Percentiles rank a stretch among this genome's conserved stretches.
phyloP scores from a whole-genome alignment of 202 grass and related monocot genomes.

The Elaeis oleifera region DNA sequence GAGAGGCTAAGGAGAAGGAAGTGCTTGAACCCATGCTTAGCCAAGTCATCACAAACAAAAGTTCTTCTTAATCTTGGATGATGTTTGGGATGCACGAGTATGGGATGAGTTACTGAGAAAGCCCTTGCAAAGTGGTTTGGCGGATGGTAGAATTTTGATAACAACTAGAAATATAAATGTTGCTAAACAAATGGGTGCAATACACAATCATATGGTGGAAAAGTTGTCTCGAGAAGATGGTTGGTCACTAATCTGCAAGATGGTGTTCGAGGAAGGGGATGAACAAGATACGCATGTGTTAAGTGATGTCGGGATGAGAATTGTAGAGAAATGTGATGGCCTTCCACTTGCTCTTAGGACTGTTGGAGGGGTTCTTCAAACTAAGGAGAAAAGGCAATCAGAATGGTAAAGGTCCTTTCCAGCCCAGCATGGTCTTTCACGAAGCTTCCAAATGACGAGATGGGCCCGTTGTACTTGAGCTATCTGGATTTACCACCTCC shows the following conservation, averaged over 20 bases:
- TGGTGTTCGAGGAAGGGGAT: background rate
- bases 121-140: background rate
- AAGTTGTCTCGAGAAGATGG: background rate
- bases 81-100: background rate
- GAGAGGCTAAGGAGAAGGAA: background rate
- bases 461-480: background rate
- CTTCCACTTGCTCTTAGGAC: background rate
- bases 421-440: background rate
- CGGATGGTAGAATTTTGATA: background rate
- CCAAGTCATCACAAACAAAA: background rate
- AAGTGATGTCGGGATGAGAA: background rate
- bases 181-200: background rate
- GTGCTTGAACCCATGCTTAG: background rate
- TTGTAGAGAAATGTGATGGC: background rate
- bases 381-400: background rate
- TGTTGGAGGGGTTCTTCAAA: background rate
- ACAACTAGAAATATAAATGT: background rate
- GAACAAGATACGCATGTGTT: background rate
- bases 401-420: background rate
- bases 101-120: background rate
- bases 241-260: background rate
- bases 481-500: slow-evolving; percentile 14
- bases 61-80: background rate
- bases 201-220: background rate
- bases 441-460: background rate